phyloP scores from a whole-genome alignment of 495 filamentous ascomycete species.

The Penicillium roqueforti region DNA sequence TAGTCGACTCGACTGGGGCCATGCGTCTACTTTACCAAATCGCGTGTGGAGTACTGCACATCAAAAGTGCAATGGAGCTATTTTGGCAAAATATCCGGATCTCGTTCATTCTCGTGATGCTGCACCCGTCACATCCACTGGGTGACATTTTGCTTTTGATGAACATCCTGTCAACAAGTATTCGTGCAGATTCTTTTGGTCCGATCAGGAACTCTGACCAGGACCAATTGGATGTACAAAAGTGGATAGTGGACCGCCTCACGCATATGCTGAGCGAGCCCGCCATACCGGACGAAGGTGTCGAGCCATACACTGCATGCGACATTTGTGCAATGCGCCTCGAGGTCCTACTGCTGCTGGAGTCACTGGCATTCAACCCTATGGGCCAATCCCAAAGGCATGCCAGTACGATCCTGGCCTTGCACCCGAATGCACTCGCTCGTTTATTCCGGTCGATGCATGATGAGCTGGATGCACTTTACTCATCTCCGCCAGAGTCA shows the following conservation, averaged over 20 bases:
- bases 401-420: constrained; percentile 50
- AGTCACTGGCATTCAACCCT: constrained; percentile 43
- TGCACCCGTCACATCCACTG: constrained; percentile 56
- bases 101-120: constrained; percentile 61
- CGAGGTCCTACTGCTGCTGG: constrained; percentile 54
- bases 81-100: constrained; percentile 61
- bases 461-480: constrained; percentile 58
- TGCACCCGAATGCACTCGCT: constrained; percentile 52
- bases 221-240: constrained; percentile 53
- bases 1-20: constrained; percentile 54
- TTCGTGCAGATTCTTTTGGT: constrained; percentile 55
- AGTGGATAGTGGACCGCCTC: constrained; percentile 56
- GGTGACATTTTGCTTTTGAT: constrained; percentile 55
- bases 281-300: constrained; percentile 44
- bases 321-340: constrained; percentile 56
- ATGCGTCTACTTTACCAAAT: constrained; percentile 56
- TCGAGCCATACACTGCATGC: constrained; percentile 41
- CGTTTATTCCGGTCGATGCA: constrained; percentile 60
- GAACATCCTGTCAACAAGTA: constrained; percentile 55
- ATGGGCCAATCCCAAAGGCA: constrained; percentile 36
- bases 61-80: constrained; percentile 35
- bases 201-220: constrained; percentile 51
- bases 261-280: constrained; percentile 56
- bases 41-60: constrained; percentile 46
- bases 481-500: constrained; percentile 46